Conservation (phyloP, 768 basidiomycete species). For the Chalciporus piperatus region DNA sequence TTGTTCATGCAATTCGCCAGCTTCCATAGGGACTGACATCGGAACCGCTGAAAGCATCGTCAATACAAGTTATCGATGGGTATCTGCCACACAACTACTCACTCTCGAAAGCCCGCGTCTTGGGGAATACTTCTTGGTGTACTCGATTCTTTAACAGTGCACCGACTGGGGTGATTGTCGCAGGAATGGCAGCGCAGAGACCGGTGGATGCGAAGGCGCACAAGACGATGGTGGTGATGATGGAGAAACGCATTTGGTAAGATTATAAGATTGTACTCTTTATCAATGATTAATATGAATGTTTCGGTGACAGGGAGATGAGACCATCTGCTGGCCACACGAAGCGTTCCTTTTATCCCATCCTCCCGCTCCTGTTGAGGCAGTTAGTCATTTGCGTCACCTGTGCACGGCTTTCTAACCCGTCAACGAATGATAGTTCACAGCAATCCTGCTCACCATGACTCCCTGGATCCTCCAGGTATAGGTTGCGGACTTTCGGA, state of each 20-base stretch:
- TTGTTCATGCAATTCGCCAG: background rate
- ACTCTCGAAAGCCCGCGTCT: slow-evolving; percentile 2
- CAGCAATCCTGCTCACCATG: background rate
- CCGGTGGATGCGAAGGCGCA: slow-evolving; percentile 13
- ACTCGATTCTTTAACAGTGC: slow-evolving; percentile 19
- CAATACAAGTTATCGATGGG: background rate
- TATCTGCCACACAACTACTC: background rate
- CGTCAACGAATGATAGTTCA: background rate
- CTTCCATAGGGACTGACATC: background rate
- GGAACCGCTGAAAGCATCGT: background rate
- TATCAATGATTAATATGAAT: background rate
- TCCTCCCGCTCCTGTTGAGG: background rate
- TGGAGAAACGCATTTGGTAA: slow-evolving; percentile 17
- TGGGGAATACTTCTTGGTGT: slow-evolving; percentile 19
- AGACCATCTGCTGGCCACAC: background rate
- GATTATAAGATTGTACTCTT: slow-evolving; percentile 4
- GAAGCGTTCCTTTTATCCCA: slow-evolving; percentile 13
- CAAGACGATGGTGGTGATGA: slow-evolving; percentile 8
- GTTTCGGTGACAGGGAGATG: background rate
- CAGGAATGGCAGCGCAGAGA: slow-evolving; percentile 14
- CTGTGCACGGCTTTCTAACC: slow-evolving; percentile 7
- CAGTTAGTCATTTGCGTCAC: slow-evolving; percentile 5
- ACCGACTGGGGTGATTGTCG: slow-evolving; percentile 2
- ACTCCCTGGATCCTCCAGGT: slow-evolving; percentile 2
- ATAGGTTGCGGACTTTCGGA: background rate